Evolutionary conservation across 2,329 filamentous ascomycete species (phyloP).

Genomic region (Colletotrichum orbiculare): DNA sequence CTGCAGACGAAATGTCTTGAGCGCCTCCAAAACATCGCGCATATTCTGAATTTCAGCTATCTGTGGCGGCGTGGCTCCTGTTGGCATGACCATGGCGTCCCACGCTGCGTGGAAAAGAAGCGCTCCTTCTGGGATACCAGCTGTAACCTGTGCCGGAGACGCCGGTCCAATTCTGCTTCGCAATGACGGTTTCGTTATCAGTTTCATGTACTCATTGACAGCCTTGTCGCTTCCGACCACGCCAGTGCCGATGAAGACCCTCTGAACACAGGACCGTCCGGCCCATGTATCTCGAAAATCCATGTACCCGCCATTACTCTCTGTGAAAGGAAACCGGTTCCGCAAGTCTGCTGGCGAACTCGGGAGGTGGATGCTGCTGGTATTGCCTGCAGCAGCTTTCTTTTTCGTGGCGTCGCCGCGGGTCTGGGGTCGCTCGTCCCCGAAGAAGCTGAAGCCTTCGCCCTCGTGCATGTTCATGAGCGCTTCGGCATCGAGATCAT

Average conservation of each 20-base stretch:
- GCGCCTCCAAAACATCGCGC: slow-evolving; percentile 54
- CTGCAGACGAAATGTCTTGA: slow-evolving; percentile 52
- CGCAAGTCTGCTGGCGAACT: slow-evolving; percentile 39
- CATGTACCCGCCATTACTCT: slow-evolving; percentile 43
- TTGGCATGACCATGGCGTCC: slow-evolving; percentile 58
- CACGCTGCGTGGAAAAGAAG: slow-evolving; percentile 64
- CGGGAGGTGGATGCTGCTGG: slow-evolving; percentile 26
- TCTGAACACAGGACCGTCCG: slow-evolving; percentile 43
- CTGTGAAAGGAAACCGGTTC: slow-evolving; percentile 41
- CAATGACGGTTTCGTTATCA: slow-evolving; percentile 51
- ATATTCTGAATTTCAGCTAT: slow-evolving; percentile 48
- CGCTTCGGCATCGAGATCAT: slow-evolving; percentile 54
- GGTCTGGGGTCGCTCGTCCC: slow-evolving; percentile 39
- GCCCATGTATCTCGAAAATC: slow-evolving; percentile 43
- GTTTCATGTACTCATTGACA: slow-evolving; percentile 59
- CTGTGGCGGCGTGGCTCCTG: slow-evolving; percentile 43
- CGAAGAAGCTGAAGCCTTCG: slow-evolving; percentile 60
- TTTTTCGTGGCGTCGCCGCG: slow-evolving; percentile 18
- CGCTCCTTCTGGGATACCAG: slow-evolving; percentile 58
- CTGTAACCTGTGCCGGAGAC: slow-evolving; percentile 60
- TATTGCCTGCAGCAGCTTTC: slow-evolving; percentile 22
- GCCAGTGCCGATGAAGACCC: slow-evolving; percentile 61
- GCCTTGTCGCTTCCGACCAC: slow-evolving; percentile 47
- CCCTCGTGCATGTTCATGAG: slow-evolving; percentile 52
- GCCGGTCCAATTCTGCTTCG: slow-evolving; percentile 55